These are phyloP conservation scores for Dryas octopetala DNA, from an alignment of 306 rosid genomes.

Conservation along the genomic window DNA sequence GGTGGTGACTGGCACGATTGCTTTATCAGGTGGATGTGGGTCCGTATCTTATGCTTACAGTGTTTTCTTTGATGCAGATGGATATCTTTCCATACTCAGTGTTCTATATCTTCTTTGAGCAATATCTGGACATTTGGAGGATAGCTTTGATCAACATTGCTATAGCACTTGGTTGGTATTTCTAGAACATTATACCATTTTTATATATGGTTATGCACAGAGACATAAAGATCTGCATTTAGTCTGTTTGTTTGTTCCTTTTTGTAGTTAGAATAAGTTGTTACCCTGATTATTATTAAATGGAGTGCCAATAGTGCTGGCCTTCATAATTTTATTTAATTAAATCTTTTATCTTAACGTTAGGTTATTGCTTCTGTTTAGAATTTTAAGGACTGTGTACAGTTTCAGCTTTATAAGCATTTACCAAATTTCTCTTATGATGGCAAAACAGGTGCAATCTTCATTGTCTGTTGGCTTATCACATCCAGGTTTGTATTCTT, in stretches of 20 bases:
- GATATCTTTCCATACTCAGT: conserved; percentile 93
- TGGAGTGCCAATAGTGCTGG: not conserved
- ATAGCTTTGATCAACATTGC: conserved; percentile 68
- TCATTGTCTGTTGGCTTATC: conserved; percentile 75
- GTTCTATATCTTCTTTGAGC: conserved; percentile 95
- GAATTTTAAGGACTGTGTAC: not conserved
- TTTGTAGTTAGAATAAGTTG: not conserved
- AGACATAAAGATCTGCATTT: not conserved
- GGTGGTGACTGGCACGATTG: not conserved
- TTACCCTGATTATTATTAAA: not conserved
- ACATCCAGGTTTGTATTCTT: conserved; percentile 71
- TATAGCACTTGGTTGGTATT: conserved; percentile 79
- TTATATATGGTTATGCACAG: not conserved
- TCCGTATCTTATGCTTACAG: conserved; percentile 27
- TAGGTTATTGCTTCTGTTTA: not conserved
- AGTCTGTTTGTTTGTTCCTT: not conserved
- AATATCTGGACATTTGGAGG: conserved; percentile 88
- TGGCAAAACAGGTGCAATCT: conserved; percentile 75
- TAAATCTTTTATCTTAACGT: not conserved
- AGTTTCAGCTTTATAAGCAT: not conserved
- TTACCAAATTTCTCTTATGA: conserved; percentile 24
- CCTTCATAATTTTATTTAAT: not conserved
- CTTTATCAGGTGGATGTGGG: conserved; percentile 24
- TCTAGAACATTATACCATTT: conserved; percentile 7
- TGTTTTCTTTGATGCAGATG: conserved; percentile 70